phyloP scores from a whole-genome alignment of 306 rosid genomes.

The Castanea mollissima region DNA sequence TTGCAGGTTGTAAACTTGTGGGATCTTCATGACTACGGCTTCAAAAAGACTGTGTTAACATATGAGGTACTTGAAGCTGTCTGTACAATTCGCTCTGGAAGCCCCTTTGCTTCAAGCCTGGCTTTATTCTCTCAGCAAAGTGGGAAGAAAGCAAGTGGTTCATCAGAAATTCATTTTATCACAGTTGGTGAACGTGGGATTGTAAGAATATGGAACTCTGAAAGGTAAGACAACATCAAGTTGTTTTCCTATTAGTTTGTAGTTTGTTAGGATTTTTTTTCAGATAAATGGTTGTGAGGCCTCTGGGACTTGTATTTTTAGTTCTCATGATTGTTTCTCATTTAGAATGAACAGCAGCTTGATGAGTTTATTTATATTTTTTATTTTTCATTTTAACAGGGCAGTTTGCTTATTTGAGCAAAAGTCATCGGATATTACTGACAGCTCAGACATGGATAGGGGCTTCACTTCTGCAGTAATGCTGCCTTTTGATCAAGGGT shows the following conservation, averaged over 20 bases:
- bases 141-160: conserved; percentile 39
- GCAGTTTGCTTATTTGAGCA: conserved; percentile 91
- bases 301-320: background rate
- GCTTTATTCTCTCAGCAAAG: conserved; percentile 28
- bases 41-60: conserved; percentile 78
- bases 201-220: conserved; percentile 89
- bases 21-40: conserved; percentile 78
- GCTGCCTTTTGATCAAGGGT: conserved; percentile 68
- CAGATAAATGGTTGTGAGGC: background rate
- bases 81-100: conserved; percentile 51
- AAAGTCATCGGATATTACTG: conserved; percentile 69
- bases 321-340: background rate
- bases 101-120: conserved; percentile 53
- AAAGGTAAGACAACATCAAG: conserved; percentile 52
- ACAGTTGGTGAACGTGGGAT: conserved; percentile 91
- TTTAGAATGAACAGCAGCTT: conserved; percentile 17
- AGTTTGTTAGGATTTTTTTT: conserved; percentile 3
- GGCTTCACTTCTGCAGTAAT: conserved; percentile 79
- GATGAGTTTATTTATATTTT: conserved; percentile 17
- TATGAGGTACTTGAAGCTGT: conserved; percentile 90
- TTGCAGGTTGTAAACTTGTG: conserved; percentile 88
- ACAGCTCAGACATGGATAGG: conserved; percentile 55
- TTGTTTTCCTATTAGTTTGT: conserved; percentile 6
- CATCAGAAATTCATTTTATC: conserved; percentile 49
- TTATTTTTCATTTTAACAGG: conserved; percentile 47